Conservation (phyloP, 1,139 yeast species). For the Taiozyma onychis region DNA sequence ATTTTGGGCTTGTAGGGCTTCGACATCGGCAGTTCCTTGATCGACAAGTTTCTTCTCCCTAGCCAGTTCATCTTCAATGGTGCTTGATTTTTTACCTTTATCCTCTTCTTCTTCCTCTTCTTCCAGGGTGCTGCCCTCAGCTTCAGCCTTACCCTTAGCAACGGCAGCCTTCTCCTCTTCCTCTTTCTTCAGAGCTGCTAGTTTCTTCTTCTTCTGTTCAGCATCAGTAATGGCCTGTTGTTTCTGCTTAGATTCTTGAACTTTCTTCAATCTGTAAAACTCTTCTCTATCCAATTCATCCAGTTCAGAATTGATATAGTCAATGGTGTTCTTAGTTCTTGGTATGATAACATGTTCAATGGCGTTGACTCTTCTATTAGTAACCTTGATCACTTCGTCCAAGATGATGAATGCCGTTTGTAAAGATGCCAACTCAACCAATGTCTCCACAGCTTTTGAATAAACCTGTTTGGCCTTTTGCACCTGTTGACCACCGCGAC, state of each 20-base stretch:
- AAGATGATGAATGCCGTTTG: constrained; percentile 94
- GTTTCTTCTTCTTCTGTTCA: constrained; percentile 24
- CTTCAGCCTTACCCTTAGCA: background rate
- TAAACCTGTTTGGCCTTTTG: constrained; percentile 91
- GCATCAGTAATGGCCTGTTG: constrained; percentile 33
- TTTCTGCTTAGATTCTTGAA: constrained; percentile 90
- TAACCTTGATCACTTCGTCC: constrained; percentile 96
- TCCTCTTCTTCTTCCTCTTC: constrained; percentile 9
- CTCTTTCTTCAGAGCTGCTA: constrained; percentile 16
- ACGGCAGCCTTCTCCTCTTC: constrained; percentile 13
- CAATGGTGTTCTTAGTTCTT: constrained; percentile 92
- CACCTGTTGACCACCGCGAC: constrained; percentile 98
- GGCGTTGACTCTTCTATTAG: constrained; percentile 97
- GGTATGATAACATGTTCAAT: constrained; percentile 98
- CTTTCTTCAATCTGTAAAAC: constrained; percentile 92
- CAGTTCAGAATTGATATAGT: constrained; percentile 88
- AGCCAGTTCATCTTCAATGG: background rate
- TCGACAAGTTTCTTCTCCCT: background rate
- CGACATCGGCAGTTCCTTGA: constrained; percentile 15
- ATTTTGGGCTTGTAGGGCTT: constrained; percentile 9
- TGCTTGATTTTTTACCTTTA: constrained; percentile 10
- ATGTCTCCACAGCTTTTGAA: constrained; percentile 91
- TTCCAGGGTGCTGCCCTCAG: constrained; percentile 15
- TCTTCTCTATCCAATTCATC: constrained; percentile 98
- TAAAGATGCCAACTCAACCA: constrained; percentile 90